A percentile compares a stretch with the other conserved stretches of the same genome.
These are phyloP conservation scores for Chaetoceros tenuissimus DNA, from an alignment of 108 stramenopile genomes.

Conservation along the genomic window DNA sequence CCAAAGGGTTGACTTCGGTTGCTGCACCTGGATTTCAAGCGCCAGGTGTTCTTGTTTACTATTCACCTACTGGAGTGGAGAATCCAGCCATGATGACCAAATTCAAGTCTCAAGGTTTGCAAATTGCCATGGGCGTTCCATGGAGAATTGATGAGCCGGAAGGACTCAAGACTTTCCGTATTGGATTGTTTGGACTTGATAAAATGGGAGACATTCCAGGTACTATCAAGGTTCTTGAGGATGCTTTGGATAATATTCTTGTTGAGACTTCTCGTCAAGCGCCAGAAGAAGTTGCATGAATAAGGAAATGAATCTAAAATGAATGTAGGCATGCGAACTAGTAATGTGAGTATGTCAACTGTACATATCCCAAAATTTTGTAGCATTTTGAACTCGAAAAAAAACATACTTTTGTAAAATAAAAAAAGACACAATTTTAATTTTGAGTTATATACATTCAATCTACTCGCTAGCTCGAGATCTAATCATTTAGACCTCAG, in stretches of 20 bases:
- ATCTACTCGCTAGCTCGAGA: no score
- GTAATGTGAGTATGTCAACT: no score
- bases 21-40: constrained; percentile 85
- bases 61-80: constrained; percentile 61
- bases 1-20: constrained; percentile 63
- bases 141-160: constrained; percentile 89
- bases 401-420: no score
- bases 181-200: constrained; percentile 89
- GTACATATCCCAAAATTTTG: no score
- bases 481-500: no score
- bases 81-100: constrained; percentile 82
- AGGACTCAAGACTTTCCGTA: constrained; percentile 81
- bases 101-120: constrained; percentile 79
- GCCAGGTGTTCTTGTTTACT: constrained; percentile 86
- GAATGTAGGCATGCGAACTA: no score
- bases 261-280: constrained; percentile 34
- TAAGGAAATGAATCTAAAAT: neutral
- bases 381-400: no score
- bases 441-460: no score
- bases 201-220: constrained; percentile 75
- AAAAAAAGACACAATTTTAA: no score
- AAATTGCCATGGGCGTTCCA: constrained; percentile 94
- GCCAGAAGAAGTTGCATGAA: constrained; percentile 23
- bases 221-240: constrained; percentile 63
- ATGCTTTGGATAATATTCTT: constrained; percentile 69